phyloP scores from a whole-genome alignment of 768 basidiomycete genomes.

The Hemileccinum rubropunctum region DNA sequence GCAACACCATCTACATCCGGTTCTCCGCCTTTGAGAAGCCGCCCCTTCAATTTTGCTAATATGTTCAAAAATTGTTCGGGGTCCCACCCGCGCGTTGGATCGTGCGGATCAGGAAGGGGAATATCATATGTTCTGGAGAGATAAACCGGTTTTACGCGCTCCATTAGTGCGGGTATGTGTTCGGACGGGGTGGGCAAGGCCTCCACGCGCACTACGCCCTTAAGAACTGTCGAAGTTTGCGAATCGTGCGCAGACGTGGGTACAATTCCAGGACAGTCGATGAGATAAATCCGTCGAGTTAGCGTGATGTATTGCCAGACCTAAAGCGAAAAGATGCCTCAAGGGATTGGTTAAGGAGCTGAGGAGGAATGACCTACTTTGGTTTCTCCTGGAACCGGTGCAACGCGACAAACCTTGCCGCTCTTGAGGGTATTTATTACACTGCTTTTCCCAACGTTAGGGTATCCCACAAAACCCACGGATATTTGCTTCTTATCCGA shows the following conservation, averaged over 20 bases:
- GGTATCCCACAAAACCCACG: slow-evolving; percentile 96
- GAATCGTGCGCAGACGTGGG: slow-evolving; percentile 90
- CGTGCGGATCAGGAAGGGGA: slow-evolving; percentile 55
- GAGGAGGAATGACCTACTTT: slow-evolving; percentile 46
- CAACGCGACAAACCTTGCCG: slow-evolving; percentile 95
- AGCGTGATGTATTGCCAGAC: slow-evolving; percentile 99
- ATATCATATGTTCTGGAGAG: slow-evolving; percentile 82
- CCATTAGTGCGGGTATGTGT: slow-evolving; percentile 85
- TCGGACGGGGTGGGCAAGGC: slow-evolving; percentile 90
- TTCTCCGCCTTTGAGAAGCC: slow-evolving; percentile 91
- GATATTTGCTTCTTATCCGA: slow-evolving; percentile 99
- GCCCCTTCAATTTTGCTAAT: slow-evolving; percentile 88
- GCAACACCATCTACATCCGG: slow-evolving; percentile 90
- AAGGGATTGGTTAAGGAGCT: not conserved
- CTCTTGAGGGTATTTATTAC: slow-evolving; percentile 99
- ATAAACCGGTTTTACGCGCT: slow-evolving; percentile 90
- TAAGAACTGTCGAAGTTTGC: slow-evolving; percentile 88
- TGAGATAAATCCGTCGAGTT: slow-evolving; percentile 94
- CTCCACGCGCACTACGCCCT: slow-evolving; percentile 96
- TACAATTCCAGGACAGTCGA: slow-evolving; percentile 98
- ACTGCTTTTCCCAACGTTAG: slow-evolving; percentile 96
- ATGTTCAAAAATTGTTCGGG: slow-evolving; percentile 79
- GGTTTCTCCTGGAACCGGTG: slow-evolving; percentile 97
- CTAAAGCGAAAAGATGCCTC: slow-evolving; percentile 14
- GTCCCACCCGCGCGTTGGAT: slow-evolving; percentile 55